Evolutionary conservation across 176 grass and related monocot genomes (phyloP).

Genomic region (Musa itinerans): DNA sequence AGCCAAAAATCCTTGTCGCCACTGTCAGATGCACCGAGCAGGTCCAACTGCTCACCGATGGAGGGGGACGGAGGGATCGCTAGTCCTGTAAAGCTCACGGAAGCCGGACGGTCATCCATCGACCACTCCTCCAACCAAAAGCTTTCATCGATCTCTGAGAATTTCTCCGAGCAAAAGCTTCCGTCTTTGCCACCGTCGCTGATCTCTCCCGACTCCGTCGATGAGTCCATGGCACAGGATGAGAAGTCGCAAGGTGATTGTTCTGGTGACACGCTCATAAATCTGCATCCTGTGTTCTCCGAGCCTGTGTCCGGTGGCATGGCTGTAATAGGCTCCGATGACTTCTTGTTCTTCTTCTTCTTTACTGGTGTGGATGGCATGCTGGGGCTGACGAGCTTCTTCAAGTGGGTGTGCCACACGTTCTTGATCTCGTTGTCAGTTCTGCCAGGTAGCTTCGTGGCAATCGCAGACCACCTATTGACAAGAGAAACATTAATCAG

Average conservation of each 20-base stretch:
- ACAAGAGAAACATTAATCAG: background rate
- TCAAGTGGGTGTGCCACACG: conserved; percentile 11
- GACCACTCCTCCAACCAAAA: background rate
- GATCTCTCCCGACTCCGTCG: background rate
- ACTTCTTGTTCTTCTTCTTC: background rate
- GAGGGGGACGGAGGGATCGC: background rate
- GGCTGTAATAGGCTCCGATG: background rate
- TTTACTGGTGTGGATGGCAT: background rate
- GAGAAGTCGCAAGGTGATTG: background rate
- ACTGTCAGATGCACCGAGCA: background rate
- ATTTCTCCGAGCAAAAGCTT: background rate
- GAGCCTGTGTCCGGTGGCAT: background rate
- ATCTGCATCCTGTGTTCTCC: background rate
- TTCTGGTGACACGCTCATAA: background rate
- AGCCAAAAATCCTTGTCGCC: background rate
- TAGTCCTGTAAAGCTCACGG: background rate
- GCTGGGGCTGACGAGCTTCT: background rate
- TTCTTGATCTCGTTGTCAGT: conserved; percentile 15
- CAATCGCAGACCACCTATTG: conserved; percentile 7
- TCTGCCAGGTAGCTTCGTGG: background rate
- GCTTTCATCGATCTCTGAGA: background rate
- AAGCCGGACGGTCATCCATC: background rate
- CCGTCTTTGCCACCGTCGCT: background rate
- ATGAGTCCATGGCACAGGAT: background rate
- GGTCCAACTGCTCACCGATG: background rate